phyloP scores from a whole-genome alignment of 805 yeast genomes.

The Saccharomycopsis synnaedendra region DNA sequence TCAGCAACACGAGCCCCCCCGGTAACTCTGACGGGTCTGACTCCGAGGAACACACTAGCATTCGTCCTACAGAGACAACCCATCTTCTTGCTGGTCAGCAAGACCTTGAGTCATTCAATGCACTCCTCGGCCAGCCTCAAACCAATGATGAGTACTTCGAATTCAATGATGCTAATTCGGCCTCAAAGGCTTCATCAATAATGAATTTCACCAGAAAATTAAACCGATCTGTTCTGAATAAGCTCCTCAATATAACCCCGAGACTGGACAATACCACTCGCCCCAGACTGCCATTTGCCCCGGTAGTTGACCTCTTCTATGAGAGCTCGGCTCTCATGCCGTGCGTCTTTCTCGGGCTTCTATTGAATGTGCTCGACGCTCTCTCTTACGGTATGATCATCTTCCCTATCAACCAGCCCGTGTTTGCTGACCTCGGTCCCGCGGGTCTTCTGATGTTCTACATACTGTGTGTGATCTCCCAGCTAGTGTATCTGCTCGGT shows the following conservation, averaged over 20 bases:
- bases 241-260: constrained; percentile 7
- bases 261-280: background rate
- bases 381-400: constrained; percentile 95
- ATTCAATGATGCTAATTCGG: constrained; percentile 5
- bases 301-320: background rate
- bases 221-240: constrained; percentile 14
- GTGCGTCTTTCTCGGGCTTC: constrained; percentile 73
- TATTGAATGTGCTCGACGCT: constrained; percentile 85
- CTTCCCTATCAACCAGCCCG: constrained; percentile 78
- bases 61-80: background rate
- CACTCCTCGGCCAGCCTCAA: constrained; percentile 12
- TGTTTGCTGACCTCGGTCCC: constrained; percentile 72
- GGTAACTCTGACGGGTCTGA: background rate
- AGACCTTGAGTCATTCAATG: constrained; percentile 14
- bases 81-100: background rate
- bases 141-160: constrained; percentile 9
- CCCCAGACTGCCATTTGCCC: background rate
- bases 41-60: background rate
- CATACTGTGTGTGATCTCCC: constrained; percentile 82
- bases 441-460: constrained; percentile 92
- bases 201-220: constrained; percentile 16
- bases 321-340: constrained; percentile 30
- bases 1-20: background rate
- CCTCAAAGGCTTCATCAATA: constrained; percentile 11
- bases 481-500: constrained; percentile 78